Conservation (phyloP, 2,329 filamentous ascomycete species). For the Verruconis gallopava region DNA sequence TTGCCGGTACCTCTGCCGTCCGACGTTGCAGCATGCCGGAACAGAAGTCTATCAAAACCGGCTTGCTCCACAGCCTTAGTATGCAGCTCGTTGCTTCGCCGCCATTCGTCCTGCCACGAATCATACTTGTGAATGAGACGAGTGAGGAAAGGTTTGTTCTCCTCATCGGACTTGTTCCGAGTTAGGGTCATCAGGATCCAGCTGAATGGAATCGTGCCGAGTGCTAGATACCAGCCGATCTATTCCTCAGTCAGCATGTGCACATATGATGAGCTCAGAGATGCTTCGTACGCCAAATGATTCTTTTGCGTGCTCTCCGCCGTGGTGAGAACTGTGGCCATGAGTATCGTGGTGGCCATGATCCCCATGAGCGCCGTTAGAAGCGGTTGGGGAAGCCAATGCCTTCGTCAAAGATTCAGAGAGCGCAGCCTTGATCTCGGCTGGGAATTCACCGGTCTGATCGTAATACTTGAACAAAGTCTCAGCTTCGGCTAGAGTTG, state of each 20-base stretch:
- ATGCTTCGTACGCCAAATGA: not conserved
- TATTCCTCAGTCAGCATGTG: not conserved
- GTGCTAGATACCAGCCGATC: slow-evolving; percentile 2
- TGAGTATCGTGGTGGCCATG: not conserved
- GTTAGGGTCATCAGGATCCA: slow-evolving; percentile 4
- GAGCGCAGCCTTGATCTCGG: not conserved
- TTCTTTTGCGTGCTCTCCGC: not conserved
- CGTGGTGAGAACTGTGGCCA: not conserved
- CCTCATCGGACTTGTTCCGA: not conserved
- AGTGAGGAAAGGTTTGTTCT: slow-evolving; percentile 6
- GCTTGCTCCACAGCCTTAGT: slow-evolving; percentile 9
- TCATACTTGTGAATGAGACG: slow-evolving; percentile 5
- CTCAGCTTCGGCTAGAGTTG: not conserved
- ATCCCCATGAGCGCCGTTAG: not conserved
- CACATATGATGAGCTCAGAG: not conserved
- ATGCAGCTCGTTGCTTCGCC: slow-evolving; percentile 7
- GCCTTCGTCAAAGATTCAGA: not conserved
- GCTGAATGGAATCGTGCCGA: slow-evolving; percentile 2
- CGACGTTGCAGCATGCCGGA: slow-evolving; percentile 3
- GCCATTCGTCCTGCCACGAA: not conserved
- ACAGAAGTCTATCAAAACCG: slow-evolving; percentile 6
- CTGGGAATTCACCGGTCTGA: not conserved
- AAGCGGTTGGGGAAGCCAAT: not conserved
- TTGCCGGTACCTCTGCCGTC: not conserved
- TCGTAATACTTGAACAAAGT: not conserved